phyloP scores from a whole-genome alignment of 2,329 filamentous ascomycete species.

The Blumeria hordei region DNA sequence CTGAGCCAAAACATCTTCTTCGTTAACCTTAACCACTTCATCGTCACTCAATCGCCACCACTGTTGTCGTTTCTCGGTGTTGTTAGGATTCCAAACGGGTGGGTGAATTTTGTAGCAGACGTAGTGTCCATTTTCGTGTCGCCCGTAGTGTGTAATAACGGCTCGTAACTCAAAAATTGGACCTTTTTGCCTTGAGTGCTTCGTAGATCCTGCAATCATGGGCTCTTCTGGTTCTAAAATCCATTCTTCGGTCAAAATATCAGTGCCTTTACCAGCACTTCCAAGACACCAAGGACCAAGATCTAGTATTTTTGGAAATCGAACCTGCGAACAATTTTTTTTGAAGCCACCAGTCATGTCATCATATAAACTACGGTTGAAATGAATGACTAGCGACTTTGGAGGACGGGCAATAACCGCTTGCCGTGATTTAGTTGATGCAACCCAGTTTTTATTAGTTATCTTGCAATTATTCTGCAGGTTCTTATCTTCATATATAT shows the following conservation, averaged over 20 bases:
- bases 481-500: conserved; percentile 53
- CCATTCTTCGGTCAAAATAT: conserved; percentile 37
- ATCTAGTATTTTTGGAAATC: conserved; percentile 51
- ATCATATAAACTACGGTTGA: conserved; percentile 82
- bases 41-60: conserved; percentile 94
- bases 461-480: conserved; percentile 40
- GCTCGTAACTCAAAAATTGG: conserved; percentile 56
- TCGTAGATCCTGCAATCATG: conserved; percentile 39
- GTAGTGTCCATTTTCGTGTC: conserved; percentile 90
- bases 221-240: conserved; percentile 40
- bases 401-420: conserved; percentile 66
- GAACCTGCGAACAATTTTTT: conserved; percentile 64
- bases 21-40: conserved; percentile 48
- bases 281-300: conserved; percentile 70
- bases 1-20: conserved; percentile 49
- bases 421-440: conserved; percentile 71
- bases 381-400: conserved; percentile 57
- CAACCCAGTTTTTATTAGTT: conserved; percentile 40
- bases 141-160: conserved; percentile 69
- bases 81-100: not conserved
- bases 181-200: conserved; percentile 27
- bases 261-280: conserved; percentile 17
- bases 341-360: conserved; percentile 53
- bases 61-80: conserved; percentile 11
- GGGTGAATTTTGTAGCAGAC: conserved; percentile 65